A percentile compares a stretch with the other conserved stretches of the same genome.
phyloP scores from a whole-genome alignment of 1,139 yeast genomes.

The Suhomyces bokatorum region DNA sequence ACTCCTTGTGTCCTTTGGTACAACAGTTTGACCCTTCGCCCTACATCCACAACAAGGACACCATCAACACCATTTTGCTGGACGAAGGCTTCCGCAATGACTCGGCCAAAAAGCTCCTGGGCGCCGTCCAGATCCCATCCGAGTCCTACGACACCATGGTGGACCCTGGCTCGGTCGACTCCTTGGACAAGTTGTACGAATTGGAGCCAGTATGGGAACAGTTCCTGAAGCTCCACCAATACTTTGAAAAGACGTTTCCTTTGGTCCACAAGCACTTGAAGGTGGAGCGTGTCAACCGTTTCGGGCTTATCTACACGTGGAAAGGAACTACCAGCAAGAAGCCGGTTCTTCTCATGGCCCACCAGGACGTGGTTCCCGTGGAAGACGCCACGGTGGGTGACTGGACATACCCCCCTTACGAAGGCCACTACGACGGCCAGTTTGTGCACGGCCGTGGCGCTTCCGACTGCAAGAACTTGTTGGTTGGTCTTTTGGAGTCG shows the following conservation, averaged over 20 bases:
- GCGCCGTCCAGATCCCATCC: constrained; percentile 63
- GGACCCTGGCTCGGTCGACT: constrained; percentile 26
- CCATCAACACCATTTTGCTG: constrained; percentile 30
- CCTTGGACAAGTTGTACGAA: constrained; percentile 27
- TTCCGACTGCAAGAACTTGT: constrained; percentile 47
- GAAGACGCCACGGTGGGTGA: constrained; percentile 37
- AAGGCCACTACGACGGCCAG: constrained; percentile 42
- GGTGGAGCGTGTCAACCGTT: constrained; percentile 33
- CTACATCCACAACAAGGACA: constrained; percentile 23
- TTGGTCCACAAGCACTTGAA: constrained; percentile 32
- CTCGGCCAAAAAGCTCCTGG: constrained; percentile 47
- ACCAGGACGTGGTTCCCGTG: constrained; percentile 55
- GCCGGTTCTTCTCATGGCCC: constrained; percentile 48
- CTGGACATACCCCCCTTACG: constrained; percentile 48
- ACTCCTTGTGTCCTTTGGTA: constrained; percentile 37
- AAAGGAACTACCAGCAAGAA: constrained; percentile 31
- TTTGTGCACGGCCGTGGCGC: constrained; percentile 48
- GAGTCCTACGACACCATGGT: constrained; percentile 55
- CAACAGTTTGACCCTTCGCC: constrained; percentile 31
- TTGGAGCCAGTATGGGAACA: constrained; percentile 29
- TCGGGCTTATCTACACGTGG: constrained; percentile 40
- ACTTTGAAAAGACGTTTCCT: constrained; percentile 33
- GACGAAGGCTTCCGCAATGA: constrained; percentile 40
- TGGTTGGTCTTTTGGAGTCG: constrained; percentile 44
- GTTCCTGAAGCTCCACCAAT: constrained; percentile 32